phyloP scores from a whole-genome alignment of 805 yeast genomes.

The Jamesozyma piceae region DNA sequence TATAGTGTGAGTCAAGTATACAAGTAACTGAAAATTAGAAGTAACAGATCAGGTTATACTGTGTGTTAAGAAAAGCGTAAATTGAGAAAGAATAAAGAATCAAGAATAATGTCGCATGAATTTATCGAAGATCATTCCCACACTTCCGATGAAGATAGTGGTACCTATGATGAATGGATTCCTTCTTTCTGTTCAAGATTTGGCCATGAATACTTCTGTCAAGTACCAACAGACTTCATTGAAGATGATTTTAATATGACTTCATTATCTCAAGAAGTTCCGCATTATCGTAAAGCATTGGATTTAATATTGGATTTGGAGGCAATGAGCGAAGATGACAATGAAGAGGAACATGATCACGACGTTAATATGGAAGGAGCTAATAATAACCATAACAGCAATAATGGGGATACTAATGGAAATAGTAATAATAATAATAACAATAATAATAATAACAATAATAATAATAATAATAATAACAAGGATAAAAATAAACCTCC shows the following conservation, averaged over 20 bases:
- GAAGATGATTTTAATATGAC: constrained; percentile 96
- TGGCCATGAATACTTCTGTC: constrained; percentile 86
- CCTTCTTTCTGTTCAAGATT: constrained; percentile 66
- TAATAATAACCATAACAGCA: constrained; percentile 1
- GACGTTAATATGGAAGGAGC: constrained; percentile 9
- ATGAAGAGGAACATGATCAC: constrained; percentile 15
- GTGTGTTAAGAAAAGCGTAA: neutral
- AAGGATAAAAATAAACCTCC: constrained; percentile 29
- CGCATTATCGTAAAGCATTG: constrained; percentile 83
- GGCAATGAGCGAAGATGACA: constrained; percentile 33
- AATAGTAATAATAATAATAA: too few relatives aligned
- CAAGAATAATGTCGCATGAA: constrained; percentile 14
- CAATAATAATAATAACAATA: constrained; percentile 11
- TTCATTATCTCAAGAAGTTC: constrained; percentile 76
- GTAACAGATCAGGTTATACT: neutral
- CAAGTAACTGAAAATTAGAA: neutral
- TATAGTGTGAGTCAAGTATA: neutral
- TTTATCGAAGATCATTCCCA: constrained; percentile 18
- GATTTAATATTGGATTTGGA: constrained; percentile 86
- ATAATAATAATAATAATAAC: constrained; percentile 6
- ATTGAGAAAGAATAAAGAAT: neutral
- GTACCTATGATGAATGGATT: constrained; percentile 60
- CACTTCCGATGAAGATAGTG: constrained; percentile 26
- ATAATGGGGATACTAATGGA: constrained; percentile 2
- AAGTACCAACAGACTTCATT: constrained; percentile 83